These are phyloP conservation scores for Ananas comosus DNA, from an alignment of 176 grass and related monocot genomes.

Conservation along the genomic window DNA sequence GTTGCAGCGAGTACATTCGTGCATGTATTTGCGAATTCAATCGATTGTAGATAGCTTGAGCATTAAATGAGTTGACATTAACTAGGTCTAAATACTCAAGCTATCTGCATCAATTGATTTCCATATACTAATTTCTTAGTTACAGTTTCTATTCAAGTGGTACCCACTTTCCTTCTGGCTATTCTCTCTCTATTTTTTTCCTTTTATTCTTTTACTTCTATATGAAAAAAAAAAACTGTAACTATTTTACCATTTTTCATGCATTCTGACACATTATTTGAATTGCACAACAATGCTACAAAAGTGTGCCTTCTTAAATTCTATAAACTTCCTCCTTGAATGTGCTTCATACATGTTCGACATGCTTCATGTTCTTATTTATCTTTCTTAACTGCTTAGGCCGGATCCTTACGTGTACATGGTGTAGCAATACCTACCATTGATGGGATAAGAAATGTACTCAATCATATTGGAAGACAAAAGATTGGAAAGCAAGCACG, in stretches of 20 bases:
- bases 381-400: constrained; percentile 34
- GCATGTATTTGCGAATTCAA: no score
- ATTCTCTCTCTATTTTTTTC: no score
- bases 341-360: background rate
- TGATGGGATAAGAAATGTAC: constrained; percentile 86
- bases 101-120: background rate
- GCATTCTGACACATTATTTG: no score
- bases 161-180: no score
- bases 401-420: constrained; percentile 81
- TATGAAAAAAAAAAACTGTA: no score
- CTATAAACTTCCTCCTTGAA: background rate
- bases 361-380: background rate
- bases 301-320: no score
- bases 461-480: constrained; percentile 80
- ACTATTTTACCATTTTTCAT: no score
- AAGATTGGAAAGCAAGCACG: constrained; percentile 63
- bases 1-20: no score
- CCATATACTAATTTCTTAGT: background rate
- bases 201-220: no score
- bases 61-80: background rate
- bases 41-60: background rate
- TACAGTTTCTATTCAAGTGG: no score
- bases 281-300: no score
- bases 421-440: constrained; percentile 96
- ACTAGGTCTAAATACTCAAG: background rate